Evolutionary conservation across 2,329 filamentous ascomycete species (phyloP).

Genomic region (Ophiocordyceps sinensis): DNA sequence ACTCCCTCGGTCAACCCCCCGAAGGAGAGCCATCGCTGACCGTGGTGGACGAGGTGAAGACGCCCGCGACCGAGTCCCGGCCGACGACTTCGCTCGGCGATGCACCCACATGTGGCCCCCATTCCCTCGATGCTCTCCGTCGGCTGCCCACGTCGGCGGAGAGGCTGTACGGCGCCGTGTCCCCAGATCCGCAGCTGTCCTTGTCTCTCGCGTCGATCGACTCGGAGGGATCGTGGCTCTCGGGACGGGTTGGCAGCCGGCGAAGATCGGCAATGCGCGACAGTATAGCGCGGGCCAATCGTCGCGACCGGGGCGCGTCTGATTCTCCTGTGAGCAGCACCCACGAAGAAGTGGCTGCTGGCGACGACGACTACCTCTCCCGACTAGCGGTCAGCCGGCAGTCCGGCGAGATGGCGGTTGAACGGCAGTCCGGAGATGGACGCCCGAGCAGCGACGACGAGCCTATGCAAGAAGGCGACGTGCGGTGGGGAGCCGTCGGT

Average conservation of each 20-base stretch:
- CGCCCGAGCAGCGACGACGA: slow-evolving; percentile 45
- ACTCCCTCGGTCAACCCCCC: slow-evolving; percentile 67
- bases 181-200: slow-evolving; percentile 52
- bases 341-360: slow-evolving; percentile 48
- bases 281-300: slow-evolving; percentile 19
- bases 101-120: slow-evolving; percentile 29
- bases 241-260: slow-evolving; percentile 48
- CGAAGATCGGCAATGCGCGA: slow-evolving; percentile 30
- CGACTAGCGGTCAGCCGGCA: slow-evolving; percentile 17
- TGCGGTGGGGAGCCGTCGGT: slow-evolving; percentile 36
- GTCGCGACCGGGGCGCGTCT: slow-evolving; percentile 18
- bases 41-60: slow-evolving; percentile 12
- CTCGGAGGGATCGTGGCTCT: slow-evolving; percentile 92
- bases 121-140: slow-evolving; percentile 17
- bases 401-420: slow-evolving; percentile 12
- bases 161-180: slow-evolving; percentile 16
- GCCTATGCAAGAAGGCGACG: slow-evolving; percentile 23
- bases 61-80: slow-evolving; percentile 10
- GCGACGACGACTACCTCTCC: slow-evolving; percentile 64
- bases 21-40: slow-evolving; percentile 39
- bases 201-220: slow-evolving; percentile 89
- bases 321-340: slow-evolving; percentile 25
- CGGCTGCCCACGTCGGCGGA: slow-evolving; percentile 10
- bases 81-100: slow-evolving; percentile 24
- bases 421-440: slow-evolving; percentile 34